phyloP scores from a whole-genome alignment of 305 asterid genomes.

The Fraxinus greggii region DNA sequence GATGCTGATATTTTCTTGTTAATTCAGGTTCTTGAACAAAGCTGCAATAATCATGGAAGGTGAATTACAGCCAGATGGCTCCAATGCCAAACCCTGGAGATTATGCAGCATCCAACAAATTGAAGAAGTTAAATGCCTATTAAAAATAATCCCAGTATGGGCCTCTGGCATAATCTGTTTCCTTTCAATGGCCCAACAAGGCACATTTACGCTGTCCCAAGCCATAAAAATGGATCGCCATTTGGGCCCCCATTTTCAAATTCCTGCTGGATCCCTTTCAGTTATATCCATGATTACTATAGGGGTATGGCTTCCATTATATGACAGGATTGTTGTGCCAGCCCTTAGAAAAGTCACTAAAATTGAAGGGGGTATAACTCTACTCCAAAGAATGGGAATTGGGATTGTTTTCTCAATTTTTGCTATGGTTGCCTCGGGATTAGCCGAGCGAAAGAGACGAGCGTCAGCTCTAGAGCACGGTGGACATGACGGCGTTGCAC shows the following conservation, averaged over 20 bases:
- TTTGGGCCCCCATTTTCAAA: slow-evolving; percentile 50
- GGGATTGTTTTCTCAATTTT: slow-evolving; percentile 57
- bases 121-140: slow-evolving; percentile 69
- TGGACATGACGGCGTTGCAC: slow-evolving; percentile 42
- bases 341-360: slow-evolving; percentile 37
- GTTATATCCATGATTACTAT: slow-evolving; percentile 71
- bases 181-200: slow-evolving; percentile 60
- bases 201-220: slow-evolving; percentile 65
- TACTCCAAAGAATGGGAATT: slow-evolving; percentile 71
- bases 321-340: slow-evolving; percentile 68
- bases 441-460: slow-evolving; percentile 52
- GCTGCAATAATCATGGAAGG: slow-evolving; percentile 62
- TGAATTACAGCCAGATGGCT: slow-evolving; percentile 45
- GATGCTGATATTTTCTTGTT: not conserved
- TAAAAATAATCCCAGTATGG: slow-evolving; percentile 70
- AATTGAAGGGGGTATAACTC: slow-evolving; percentile 69
- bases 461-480: slow-evolving; percentile 33
- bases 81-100: slow-evolving; percentile 48
- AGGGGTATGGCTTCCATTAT: slow-evolving; percentile 64
- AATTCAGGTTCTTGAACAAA: slow-evolving; percentile 53
- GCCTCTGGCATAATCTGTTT: slow-evolving; percentile 67
- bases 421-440: slow-evolving; percentile 63
- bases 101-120: slow-evolving; percentile 57
- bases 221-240: slow-evolving; percentile 75
- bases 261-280: slow-evolving; percentile 57